Conservation (phyloP, 148 eudicot species). For the Nepenthes mirabilis region DNA sequence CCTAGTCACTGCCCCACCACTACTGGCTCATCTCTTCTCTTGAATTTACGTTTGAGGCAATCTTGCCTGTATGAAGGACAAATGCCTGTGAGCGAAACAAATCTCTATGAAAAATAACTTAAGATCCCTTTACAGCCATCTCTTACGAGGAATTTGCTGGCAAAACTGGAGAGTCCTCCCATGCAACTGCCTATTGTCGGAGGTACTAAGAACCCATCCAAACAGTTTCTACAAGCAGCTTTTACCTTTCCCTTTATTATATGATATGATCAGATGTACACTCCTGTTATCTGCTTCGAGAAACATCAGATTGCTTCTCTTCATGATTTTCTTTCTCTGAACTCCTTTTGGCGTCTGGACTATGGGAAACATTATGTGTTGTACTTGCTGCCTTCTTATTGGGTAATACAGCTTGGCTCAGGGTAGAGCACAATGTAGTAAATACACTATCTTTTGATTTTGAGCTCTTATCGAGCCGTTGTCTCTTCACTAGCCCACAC, state of each 20-base stretch:
- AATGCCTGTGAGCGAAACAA: too few species aligned
- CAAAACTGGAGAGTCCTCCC: slow-evolving; percentile 29
- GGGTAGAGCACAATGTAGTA: slow-evolving; percentile 63
- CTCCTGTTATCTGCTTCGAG: slow-evolving; percentile 13
- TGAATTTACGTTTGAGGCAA: too few species aligned
- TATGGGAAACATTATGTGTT: slow-evolving; percentile 12
- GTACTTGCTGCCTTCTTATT: slow-evolving; percentile 36
- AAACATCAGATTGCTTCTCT: slow-evolving; percentile 20
- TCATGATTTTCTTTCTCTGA: slow-evolving; percentile 21
- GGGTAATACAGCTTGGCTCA: slow-evolving; percentile 63
- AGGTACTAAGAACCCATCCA: slow-evolving; percentile 19
- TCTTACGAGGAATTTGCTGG: slow-evolving; percentile 46
- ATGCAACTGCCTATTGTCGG: slow-evolving; percentile 30
- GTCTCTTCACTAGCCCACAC: slow-evolving; percentile 48
- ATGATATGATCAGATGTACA: slow-evolving; percentile 11
- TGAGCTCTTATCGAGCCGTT: slow-evolving; percentile 26
- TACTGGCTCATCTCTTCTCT: too few species aligned
- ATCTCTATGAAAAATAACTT: slow-evolving; percentile 2
- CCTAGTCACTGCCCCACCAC: too few species aligned
- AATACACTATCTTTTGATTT: slow-evolving; percentile 56
- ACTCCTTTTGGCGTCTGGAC: slow-evolving; percentile 18
- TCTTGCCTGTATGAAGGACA: too few species aligned
- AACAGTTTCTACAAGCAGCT: slow-evolving; percentile 16
- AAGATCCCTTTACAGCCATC: slow-evolving; percentile 71
- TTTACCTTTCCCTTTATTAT: slow-evolving; percentile 10